Percentiles rank a stretch among this genome's conserved stretches.
Evolutionary conservation across 805 yeast species (phyloP).

Genomic region (Myxozyma nipponensis): DNA sequence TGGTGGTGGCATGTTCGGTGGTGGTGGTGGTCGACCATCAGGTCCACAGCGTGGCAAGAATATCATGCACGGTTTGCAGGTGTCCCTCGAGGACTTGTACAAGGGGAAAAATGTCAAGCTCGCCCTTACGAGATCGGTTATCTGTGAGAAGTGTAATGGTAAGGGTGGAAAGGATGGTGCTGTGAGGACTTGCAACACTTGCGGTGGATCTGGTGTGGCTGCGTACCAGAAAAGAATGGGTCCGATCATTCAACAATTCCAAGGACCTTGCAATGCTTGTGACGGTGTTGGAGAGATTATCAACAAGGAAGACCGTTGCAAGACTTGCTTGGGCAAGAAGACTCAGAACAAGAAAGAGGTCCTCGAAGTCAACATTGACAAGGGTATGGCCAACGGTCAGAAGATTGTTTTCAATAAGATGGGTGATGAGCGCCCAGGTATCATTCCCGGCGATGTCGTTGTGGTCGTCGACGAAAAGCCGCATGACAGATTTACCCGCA

Average conservation of each 20-base stretch:
- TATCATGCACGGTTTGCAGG: slow-evolving; percentile 80
- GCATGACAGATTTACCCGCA: slow-evolving; percentile 76
- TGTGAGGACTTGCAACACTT: slow-evolving; percentile 77
- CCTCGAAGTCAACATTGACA: slow-evolving; percentile 88
- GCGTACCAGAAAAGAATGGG: slow-evolving; percentile 98
- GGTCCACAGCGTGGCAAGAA: slow-evolving; percentile 49
- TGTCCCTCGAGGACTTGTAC: slow-evolving; percentile 87
- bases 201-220: slow-evolving; percentile 90
- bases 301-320: slow-evolving; percentile 84
- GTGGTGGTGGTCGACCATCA: slow-evolving; percentile 34
- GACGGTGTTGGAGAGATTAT: slow-evolving; percentile 87
- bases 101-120: slow-evolving; percentile 91
- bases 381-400: slow-evolving; percentile 96
- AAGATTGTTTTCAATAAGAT: slow-evolving; percentile 87
- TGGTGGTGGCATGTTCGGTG: slow-evolving; percentile 53
- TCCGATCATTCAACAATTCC: slow-evolving; percentile 97
- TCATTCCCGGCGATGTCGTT: slow-evolving; percentile 94
- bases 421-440: slow-evolving; percentile 95
- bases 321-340: slow-evolving; percentile 83
- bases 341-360: slow-evolving; percentile 83
- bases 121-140: slow-evolving; percentile 86
- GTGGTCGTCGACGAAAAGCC: slow-evolving; percentile 89
- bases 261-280: slow-evolving; percentile 89
- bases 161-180: slow-evolving; percentile 92
- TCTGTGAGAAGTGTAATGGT: slow-evolving; percentile 88